Percentiles rank a stretch among this genome's conserved stretches.
Conservation (phyloP, 1,284 basidiomycete species). For the Acaromyces ingoldii region DNA sequence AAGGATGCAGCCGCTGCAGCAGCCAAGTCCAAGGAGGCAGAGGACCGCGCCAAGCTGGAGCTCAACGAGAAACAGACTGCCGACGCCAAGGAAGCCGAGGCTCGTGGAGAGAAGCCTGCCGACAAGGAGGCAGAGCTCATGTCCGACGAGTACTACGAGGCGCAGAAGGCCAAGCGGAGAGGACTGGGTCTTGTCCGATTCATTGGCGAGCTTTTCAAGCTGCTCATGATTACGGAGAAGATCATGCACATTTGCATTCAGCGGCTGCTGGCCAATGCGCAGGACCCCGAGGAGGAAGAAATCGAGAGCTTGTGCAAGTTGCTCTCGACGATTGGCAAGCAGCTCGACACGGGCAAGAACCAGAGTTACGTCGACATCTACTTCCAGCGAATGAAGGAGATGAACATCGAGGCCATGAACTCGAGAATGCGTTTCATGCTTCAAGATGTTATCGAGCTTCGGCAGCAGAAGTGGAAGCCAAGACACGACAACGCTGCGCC, state of each 20-base stretch:
- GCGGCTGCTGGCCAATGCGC: constrained; percentile 84
- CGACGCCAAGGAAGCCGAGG: constrained; percentile 61
- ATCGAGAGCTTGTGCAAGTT: constrained; percentile 93
- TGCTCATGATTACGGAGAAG: constrained; percentile 86
- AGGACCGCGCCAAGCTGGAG: constrained; percentile 58
- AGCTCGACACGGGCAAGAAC: constrained; percentile 70
- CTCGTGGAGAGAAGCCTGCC: constrained; percentile 45
- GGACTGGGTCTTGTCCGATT: constrained; percentile 95
- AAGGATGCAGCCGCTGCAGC: constrained; percentile 58
- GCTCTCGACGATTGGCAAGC: constrained; percentile 76
- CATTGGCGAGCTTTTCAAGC: constrained; percentile 95
- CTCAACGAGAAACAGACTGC: constrained; percentile 54
- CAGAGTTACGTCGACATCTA: constrained; percentile 83
- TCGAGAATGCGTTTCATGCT: constrained; percentile 94
- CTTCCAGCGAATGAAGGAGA: constrained; percentile 79
- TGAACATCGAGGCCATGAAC: constrained; percentile 66
- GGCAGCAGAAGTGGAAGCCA: constrained; percentile 73
- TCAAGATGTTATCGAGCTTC: constrained; percentile 84
- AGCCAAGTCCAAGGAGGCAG: constrained; percentile 58
- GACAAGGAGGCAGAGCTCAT: constrained; percentile 58
- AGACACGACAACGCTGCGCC: constrained; percentile 73
- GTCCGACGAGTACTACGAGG: constrained; percentile 94
- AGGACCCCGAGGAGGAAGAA: constrained; percentile 94
- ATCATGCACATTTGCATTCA: constrained; percentile 97
- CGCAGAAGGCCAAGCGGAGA: constrained; percentile 92